Evolutionary conservation across 352 stramenopile species (phyloP).

Genomic region (Plasmopara viticola): DNA sequence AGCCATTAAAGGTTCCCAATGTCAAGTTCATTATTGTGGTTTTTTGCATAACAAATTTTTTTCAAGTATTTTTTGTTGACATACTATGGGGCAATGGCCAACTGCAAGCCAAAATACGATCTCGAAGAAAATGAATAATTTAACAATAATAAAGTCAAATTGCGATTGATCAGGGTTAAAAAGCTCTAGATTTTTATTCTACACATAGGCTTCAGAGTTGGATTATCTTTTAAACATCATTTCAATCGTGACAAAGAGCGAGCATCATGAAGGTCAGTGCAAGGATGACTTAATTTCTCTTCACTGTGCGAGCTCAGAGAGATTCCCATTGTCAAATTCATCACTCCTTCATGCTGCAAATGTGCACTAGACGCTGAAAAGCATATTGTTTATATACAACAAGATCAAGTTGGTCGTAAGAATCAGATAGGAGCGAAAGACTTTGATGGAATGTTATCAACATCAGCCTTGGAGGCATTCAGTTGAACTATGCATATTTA

Average conservation of each 20-base stretch:
- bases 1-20: no score
- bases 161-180: slow-evolving; percentile 79
- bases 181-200: slow-evolving; percentile 68
- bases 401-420: slow-evolving; percentile 8
- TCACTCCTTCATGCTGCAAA: slow-evolving; percentile 35
- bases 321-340: slow-evolving; percentile 82
- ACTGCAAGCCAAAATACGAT: no score
- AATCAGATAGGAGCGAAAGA: slow-evolving; percentile 86
- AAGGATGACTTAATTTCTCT: slow-evolving; percentile 74
- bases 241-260: slow-evolving; percentile 31
- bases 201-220: slow-evolving; percentile 81
- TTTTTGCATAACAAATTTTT: no score
- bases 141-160: neutral
- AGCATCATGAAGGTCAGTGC: slow-evolving; percentile 51
- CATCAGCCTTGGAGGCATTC: slow-evolving; percentile 45
- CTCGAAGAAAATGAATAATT: no score
- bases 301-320: slow-evolving; percentile 55
- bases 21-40: no score
- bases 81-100: no score
- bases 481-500: slow-evolving; percentile 79
- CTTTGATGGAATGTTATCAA: slow-evolving; percentile 66
- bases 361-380: no score
- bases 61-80: no score
- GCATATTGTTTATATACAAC: no score
- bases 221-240: slow-evolving; percentile 76